Conservation (phyloP, 768 basidiomycete genomes). For the Mycena crocata region DNA sequence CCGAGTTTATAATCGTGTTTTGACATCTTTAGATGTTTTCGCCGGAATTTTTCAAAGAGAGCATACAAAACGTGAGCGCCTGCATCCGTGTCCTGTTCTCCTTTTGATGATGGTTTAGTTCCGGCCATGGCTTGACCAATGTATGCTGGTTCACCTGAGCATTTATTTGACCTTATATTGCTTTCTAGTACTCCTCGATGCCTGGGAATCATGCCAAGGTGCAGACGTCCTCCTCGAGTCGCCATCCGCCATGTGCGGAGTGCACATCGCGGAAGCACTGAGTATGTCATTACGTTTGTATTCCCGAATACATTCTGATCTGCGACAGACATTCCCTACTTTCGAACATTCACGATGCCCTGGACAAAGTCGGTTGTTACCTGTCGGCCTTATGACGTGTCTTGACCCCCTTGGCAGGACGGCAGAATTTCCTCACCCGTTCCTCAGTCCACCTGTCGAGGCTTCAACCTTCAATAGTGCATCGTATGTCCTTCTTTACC, state of each 20-base stretch:
- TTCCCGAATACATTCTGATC: background rate
- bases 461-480: constrained; percentile 70
- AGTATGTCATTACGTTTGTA: constrained; percentile 46
- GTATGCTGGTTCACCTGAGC: constrained; percentile 47
- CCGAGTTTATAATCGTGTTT: background rate
- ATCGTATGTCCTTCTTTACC: constrained; percentile 51
- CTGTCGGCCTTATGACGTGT: constrained; percentile 63
- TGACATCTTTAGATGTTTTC: constrained; percentile 65
- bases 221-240: constrained; percentile 76
- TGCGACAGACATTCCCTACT: constrained; percentile 70
- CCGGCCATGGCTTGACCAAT: constrained; percentile 73
- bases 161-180: background rate
- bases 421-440: constrained; percentile 71
- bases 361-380: constrained; percentile 20
- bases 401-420: constrained; percentile 70
- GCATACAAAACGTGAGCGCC: constrained; percentile 60
- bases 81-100: background rate
- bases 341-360: constrained; percentile 63
- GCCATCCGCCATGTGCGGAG: constrained; percentile 77
- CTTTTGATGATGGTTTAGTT: constrained; percentile 51
- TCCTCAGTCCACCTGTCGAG: constrained; percentile 72
- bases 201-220: constrained; percentile 72
- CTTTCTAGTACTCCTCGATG: constrained; percentile 63
- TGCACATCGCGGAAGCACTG: constrained; percentile 78
- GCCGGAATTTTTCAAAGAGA: constrained; percentile 76